A percentile compares a stretch with the other conserved stretches of the same genome.
These are phyloP conservation scores for Colletotrichum aenigma DNA, from an alignment of 2,329 filamentous ascomycete species.

Conservation along the genomic window DNA sequence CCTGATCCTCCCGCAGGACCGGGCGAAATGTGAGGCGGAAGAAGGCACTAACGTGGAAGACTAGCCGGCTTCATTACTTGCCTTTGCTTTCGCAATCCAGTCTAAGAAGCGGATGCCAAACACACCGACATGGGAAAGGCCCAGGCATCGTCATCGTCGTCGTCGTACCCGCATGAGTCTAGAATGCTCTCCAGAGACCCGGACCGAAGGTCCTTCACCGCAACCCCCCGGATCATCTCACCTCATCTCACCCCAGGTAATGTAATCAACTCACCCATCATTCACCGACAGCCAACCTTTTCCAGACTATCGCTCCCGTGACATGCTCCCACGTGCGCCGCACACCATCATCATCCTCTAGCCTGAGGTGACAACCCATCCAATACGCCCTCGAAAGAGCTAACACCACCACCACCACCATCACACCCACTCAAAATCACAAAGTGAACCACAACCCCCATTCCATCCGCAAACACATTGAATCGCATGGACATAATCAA, in stretches of 20 bases:
- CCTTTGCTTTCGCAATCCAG: neutral
- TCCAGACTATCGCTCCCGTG: neutral
- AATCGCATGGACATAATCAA: neutral
- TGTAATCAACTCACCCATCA: neutral
- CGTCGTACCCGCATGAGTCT: neutral
- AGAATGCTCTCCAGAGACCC: neutral
- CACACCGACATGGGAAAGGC: neutral
- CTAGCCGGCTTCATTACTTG: neutral
- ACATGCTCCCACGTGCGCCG: constrained; percentile 7
- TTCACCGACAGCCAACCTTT: neutral
- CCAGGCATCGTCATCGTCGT: neutral
- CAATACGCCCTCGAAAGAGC: neutral
- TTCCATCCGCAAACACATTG: neutral
- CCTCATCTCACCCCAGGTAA: neutral
- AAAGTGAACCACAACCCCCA: neutral
- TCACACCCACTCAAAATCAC: neutral
- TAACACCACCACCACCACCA: neutral
- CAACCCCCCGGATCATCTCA: neutral
- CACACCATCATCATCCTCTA: neutral
- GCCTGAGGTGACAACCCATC: neutral
- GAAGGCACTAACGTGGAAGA: neutral
- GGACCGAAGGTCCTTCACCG: neutral
- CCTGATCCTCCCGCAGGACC: neutral
- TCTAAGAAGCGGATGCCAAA: neutral
- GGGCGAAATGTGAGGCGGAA: neutral